These are phyloP conservation scores for Schizopora paradoxa DNA, from an alignment of 1,284 basidiomycete species.

Conservation along the genomic window DNA sequence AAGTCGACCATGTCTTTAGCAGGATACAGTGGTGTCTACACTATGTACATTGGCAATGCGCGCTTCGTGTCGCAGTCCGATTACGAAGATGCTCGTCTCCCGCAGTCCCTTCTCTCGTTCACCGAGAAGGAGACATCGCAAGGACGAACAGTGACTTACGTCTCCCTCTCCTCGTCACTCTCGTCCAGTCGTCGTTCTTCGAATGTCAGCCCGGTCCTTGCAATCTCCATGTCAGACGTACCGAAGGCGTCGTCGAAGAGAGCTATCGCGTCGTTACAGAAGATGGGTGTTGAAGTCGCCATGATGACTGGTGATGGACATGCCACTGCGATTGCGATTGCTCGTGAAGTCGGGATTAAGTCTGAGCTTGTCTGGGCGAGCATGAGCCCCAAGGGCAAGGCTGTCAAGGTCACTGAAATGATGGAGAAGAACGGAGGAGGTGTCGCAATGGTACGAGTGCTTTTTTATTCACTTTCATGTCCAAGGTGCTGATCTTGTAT, in stretches of 20 bases:
- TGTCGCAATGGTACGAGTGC: constrained; percentile 77
- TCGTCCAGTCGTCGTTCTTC: constrained; percentile 23
- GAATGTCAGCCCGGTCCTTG: constrained; percentile 31
- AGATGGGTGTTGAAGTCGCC: constrained; percentile 86
- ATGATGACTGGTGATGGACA: constrained; percentile 90
- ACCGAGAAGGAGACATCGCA: constrained; percentile 59
- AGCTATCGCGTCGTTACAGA: constrained; percentile 73
- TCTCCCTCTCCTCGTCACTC: constrained; percentile 47
- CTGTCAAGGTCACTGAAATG: constrained; percentile 73
- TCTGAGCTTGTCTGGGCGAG: constrained; percentile 79
- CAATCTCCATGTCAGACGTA: constrained; percentile 75
- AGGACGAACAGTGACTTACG: constrained; percentile 84
- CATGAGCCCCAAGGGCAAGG: constrained; percentile 93
- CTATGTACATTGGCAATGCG: constrained; percentile 71
- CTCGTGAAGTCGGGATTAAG: constrained; percentile 79
- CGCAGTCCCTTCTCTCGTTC: constrained; percentile 56
- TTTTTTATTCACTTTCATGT: background rate
- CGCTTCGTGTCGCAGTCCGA: constrained; percentile 58
- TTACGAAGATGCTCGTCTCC: constrained; percentile 40
- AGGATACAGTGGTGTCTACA: constrained; percentile 36
- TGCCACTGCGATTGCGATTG: constrained; percentile 80
- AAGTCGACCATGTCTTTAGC: constrained; percentile 56
- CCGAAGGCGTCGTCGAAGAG: constrained; percentile 79
- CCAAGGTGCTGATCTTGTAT: constrained; percentile 16
- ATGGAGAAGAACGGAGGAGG: constrained; percentile 64